phyloP scores from a whole-genome alignment of 2,329 filamentous ascomycete genomes.

The Scytalidium sp. region DNA sequence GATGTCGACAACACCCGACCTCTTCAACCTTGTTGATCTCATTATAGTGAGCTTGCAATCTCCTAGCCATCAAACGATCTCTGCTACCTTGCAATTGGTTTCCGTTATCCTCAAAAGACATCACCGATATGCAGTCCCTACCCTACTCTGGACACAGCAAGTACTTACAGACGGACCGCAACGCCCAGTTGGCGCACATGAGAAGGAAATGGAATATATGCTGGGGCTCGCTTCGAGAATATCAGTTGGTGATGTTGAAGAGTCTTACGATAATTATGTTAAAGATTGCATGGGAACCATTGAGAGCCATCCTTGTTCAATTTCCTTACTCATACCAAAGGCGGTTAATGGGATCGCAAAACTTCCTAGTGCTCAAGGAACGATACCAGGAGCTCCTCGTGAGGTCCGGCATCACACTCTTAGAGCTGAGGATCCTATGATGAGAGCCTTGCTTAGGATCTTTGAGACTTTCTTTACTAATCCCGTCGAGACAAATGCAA shows the following conservation, averaged over 20 bases:
- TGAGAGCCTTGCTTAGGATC: slow-evolving; percentile 65
- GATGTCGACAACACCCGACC: slow-evolving; percentile 69
- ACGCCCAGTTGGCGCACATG: slow-evolving; percentile 70
- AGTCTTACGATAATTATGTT: slow-evolving; percentile 68
- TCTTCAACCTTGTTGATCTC: slow-evolving; percentile 93
- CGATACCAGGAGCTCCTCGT: slow-evolving; percentile 57
- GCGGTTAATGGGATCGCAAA: slow-evolving; percentile 54
- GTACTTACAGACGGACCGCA: slow-evolving; percentile 50
- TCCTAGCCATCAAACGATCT: slow-evolving; percentile 81
- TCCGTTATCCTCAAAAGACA: slow-evolving; percentile 85
- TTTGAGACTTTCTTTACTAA: slow-evolving; percentile 84
- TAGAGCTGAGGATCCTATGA: slow-evolving; percentile 58
- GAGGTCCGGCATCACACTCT: slow-evolving; percentile 61
- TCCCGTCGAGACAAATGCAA: slow-evolving; percentile 85
- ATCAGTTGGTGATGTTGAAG: slow-evolving; percentile 56
- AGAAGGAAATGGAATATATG: slow-evolving; percentile 71
- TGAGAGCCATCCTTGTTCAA: slow-evolving; percentile 71
- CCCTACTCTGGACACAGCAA: slow-evolving; percentile 66
- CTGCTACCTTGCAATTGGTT: slow-evolving; percentile 82
- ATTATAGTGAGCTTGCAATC: slow-evolving; percentile 83
- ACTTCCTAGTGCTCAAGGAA: slow-evolving; percentile 51
- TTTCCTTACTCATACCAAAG: slow-evolving; percentile 63
- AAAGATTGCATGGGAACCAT: slow-evolving; percentile 68
- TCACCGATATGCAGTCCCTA: slow-evolving; percentile 79
- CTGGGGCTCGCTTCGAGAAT: slow-evolving; percentile 55